Evolutionary conservation across 495 filamentous ascomycete species (phyloP).

Genomic region (Parathielavia appendiculata): DNA sequence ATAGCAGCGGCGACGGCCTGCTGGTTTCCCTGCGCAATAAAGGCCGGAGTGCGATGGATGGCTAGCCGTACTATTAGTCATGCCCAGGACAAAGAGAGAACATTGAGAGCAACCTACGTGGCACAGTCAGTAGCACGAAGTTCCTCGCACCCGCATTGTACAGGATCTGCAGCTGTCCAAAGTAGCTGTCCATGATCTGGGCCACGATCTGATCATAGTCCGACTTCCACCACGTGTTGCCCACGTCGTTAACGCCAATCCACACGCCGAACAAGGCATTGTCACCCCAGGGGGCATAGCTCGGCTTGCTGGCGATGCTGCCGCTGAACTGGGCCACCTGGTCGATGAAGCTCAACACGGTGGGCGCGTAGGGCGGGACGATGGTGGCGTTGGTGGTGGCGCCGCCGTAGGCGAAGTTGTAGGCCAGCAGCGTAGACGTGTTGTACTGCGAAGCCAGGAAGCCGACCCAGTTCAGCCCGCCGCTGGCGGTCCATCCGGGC

Average conservation of each 20-base stretch:
- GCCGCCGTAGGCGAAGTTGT: constrained; percentile 65
- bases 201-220: constrained; percentile 42
- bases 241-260: constrained; percentile 79
- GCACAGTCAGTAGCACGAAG: constrained; percentile 71
- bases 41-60: constrained; percentile 58
- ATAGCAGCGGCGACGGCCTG: constrained; percentile 34
- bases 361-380: constrained; percentile 42
- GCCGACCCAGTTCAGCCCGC: constrained; percentile 63
- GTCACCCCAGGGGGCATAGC: constrained; percentile 53
- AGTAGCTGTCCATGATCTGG: constrained; percentile 56
- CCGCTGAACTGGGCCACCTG: constrained; percentile 52
- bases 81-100: background rate
- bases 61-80: constrained; percentile 28
- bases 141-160: constrained; percentile 64
- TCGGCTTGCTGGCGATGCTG: constrained; percentile 27
- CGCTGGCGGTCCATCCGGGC: constrained; percentile 55
- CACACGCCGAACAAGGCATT: constrained; percentile 64
- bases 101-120: constrained; percentile 41
- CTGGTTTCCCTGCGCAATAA: constrained; percentile 27
- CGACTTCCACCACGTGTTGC: constrained; percentile 55
- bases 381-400: constrained; percentile 62
- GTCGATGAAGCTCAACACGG: constrained; percentile 53
- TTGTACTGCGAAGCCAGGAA: constrained; percentile 62
- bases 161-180: constrained; percentile 49
- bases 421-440: constrained; percentile 52